Base-by-base conservation (phyloP, 306 rosid genomes). In the Medicago arabica region DNA sequence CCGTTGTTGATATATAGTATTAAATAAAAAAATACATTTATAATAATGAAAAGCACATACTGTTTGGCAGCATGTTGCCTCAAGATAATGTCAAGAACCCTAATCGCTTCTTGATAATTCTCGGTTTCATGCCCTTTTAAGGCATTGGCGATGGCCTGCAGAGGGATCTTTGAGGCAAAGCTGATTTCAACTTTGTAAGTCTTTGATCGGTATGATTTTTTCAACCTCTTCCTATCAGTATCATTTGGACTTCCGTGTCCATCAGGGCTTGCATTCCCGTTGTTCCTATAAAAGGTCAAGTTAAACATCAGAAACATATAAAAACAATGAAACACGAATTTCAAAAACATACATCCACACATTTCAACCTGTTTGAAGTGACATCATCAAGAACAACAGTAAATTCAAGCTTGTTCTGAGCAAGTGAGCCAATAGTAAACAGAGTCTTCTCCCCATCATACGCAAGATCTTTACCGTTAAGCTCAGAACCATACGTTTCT, bases 41-140 rank as follows among this genome's bases (percentile, higher is more conserved):
- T 34, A 14, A 1, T 5, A 34, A 0, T 7, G 58, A 5, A 34
- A 28, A 10, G 61, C 34, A 34, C 97, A 83, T 60, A 96, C 99
- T 90, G 97, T 68, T 87, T 92, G 0, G 99, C 88, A 70, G 99
- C 98, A 85, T 96, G 96, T 69, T 96, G 99, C 75, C 99, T 77
- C 64, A 96, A 53, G 17, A 96, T 86, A 15, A 92, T 90, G 74
- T 95, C 99, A 72, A 96, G 80, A 9, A 96, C 99, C 59, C 99
- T 81, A 1, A 96, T 82, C 2, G 99, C 99, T 67, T 91, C 97
- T 50, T 92, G 97, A 34, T 82, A 96, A 61, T 92, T 89, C 67
- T 95, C 98, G 0, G 99, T 81, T 31, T 92, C 97, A 50, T 92
- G 93, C 8, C 99, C 99, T 1, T 92, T 89, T 3, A 95, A 74